Evolutionary conservation across 768 basidiomycete genomes (phyloP), one percentile per base, ranked within the genome.

Genomic region (Hypholoma fasciculare): DNA sequence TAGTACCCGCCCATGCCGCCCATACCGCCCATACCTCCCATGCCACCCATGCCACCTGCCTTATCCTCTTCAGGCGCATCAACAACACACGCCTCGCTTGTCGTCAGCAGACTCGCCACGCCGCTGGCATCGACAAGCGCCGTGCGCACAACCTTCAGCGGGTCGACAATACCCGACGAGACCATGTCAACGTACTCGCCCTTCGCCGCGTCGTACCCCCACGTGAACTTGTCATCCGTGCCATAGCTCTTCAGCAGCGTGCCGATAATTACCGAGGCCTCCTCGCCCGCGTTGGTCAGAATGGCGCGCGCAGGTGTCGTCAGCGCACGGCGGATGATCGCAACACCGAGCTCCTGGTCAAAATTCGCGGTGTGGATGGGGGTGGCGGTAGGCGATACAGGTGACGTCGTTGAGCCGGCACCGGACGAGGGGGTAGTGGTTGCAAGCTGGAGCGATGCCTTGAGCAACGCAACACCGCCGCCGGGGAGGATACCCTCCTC

Each of bases 401-500:
- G 82, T 1, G 81, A 76, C 19, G 72, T 72, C 11, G 82, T 65
- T n/a, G 84, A 78, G 17, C 81, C 74, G 44, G 74, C 72, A 4
- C 79, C 77, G 4, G 73, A 71, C 2, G 78, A 76, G 1, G 83
- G 79, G 16, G 80, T 75, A 30, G 73, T 74, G 39, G 87, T 87
- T 11, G 83, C 76, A 47, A 95, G 85, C 57, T 88, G 80, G 38
- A 90, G 78, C 23, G 84, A 86, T 3, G 93, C 92, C 74, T 94
- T 94, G 69, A 97, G 84, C 20, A 97, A 84, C 26, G 96, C 96
- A 34, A 93, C 88, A 72, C 96, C 96, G 68, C 96, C 96, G 44
- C 96, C 96, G 52, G 96, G 96, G 36, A 98, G 89, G 68, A 98
- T 97, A 70, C 96, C 96, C 74, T 99, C 96, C 77, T 98, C 96